Conservation (phyloP, 2,329 filamentous ascomycete genomes). For the Cytospora leucostoma region DNA sequence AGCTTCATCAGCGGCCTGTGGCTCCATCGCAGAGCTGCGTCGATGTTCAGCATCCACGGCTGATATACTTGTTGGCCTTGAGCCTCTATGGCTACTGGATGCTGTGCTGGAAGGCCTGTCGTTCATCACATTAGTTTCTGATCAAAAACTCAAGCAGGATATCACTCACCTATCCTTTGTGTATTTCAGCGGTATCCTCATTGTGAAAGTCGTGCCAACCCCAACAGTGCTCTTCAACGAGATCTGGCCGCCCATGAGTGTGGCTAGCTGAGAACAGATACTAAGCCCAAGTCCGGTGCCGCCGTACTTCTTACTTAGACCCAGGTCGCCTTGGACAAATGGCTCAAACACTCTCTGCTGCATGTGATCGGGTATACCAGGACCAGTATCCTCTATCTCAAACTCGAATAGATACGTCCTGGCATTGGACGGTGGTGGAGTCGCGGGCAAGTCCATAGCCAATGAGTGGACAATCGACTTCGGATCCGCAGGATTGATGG, state of each 20-base stretch:
- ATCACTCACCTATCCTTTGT: constrained; percentile 63
- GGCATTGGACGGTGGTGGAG: constrained; percentile 61
- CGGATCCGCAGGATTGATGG: constrained; percentile 64
- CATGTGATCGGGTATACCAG: constrained; percentile 77
- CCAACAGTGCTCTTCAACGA: constrained; percentile 70
- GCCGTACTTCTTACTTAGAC: constrained; percentile 85
- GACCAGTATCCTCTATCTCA: constrained; percentile 84
- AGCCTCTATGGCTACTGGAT: constrained; percentile 53
- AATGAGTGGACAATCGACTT: constrained; percentile 51
- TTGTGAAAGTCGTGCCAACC: constrained; percentile 76
- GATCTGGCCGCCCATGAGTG: constrained; percentile 79
- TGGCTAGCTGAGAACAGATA: constrained; percentile 85
- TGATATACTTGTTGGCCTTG: constrained; percentile 50
- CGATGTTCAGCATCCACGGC: constrained; percentile 43
- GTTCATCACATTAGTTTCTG: not conserved
- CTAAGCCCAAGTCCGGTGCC: constrained; percentile 86
- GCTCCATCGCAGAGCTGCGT: constrained; percentile 35
- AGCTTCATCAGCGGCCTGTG: constrained; percentile 32
- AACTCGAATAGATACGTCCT: constrained; percentile 79
- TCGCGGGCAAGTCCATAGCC: constrained; percentile 57
- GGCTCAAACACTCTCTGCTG: constrained; percentile 88
- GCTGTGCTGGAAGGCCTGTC: constrained; percentile 54
- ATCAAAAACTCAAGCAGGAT: too few relatives aligned
- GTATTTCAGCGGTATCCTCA: constrained; percentile 80
- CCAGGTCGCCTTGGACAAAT: constrained; percentile 90